Conservation (phyloP, 106 monocot genomes). For the Platanthera guangdongensis region DNA sequence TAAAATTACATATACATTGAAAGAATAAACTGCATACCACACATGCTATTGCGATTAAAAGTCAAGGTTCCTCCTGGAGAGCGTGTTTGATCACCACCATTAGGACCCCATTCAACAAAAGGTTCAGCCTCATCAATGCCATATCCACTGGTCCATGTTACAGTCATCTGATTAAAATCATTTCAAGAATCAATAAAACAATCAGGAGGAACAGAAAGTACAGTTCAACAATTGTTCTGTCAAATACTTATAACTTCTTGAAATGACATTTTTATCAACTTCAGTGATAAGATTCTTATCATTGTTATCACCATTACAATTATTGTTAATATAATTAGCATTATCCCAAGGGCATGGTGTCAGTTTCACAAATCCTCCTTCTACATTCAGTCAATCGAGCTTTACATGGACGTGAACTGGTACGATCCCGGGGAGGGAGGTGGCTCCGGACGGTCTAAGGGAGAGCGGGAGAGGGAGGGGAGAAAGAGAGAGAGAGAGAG, state of each 20-base stretch:
- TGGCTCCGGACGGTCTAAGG: too few species aligned
- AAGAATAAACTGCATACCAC: slow-evolving; percentile 50
- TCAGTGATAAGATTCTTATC: too few species aligned
- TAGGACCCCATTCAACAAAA: slow-evolving; percentile 72
- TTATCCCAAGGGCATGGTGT: neutral
- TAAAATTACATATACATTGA: slow-evolving; percentile 2
- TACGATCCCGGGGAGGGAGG: too few species aligned
- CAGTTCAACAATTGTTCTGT: neutral
- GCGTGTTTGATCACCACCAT: slow-evolving; percentile 27
- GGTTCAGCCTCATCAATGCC: slow-evolving; percentile 67
- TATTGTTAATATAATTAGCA: neutral
- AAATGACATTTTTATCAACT: too few species aligned
- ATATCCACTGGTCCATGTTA: slow-evolving; percentile 99
- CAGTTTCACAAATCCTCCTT: neutral
- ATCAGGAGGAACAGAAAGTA: neutral
- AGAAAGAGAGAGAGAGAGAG: too few species aligned
- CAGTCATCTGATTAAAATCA: slow-evolving; percentile 57
- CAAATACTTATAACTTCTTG: neutral
- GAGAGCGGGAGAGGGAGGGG: too few species aligned
- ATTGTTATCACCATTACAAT: neutral
- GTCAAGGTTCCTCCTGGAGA: slow-evolving; percentile 87
- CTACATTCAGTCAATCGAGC: neutral
- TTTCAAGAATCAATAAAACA: slow-evolving; percentile 4
- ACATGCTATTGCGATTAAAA: slow-evolving; percentile 72
- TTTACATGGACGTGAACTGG: neutral